A percentile compares a stretch with the other conserved stretches of the same genome.
Evolutionary conservation across 345 rosid genomes (phyloP).

Genomic region (Gynandropsis gynandra): DNA sequence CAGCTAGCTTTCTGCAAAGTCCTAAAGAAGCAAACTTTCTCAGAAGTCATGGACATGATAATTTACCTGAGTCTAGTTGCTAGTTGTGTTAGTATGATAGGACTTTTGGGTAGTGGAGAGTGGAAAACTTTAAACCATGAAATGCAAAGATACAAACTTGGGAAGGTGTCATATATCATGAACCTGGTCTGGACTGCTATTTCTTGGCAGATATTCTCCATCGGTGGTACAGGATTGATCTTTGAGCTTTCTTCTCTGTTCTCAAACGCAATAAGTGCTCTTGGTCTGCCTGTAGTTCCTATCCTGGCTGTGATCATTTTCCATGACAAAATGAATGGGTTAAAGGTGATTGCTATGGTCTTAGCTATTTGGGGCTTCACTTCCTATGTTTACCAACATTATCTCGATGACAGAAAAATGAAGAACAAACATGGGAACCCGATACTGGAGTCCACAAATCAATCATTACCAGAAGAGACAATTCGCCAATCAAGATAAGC

Average conservation of each 20-base stretch:
- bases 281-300: constrained; percentile 60
- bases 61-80: constrained; percentile 31
- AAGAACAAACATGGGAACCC: constrained; percentile 13
- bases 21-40: constrained; percentile 27
- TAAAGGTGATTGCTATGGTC: constrained; percentile 53
- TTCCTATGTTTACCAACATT: constrained; percentile 33
- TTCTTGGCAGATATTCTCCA: constrained; percentile 38
- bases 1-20: constrained; percentile 40
- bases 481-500: constrained; percentile 7
- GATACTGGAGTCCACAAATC: constrained; percentile 9
- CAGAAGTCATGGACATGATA: constrained; percentile 28
- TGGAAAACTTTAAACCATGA: constrained; percentile 35
- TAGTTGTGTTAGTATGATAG: constrained; percentile 27
- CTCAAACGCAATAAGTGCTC: constrained; percentile 44
- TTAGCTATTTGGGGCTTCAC: constrained; percentile 62
- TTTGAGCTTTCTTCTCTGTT: constrained; percentile 55
- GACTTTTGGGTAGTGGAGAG: constrained; percentile 51
- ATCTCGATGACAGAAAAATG: constrained; percentile 24
- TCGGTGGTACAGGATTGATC: constrained; percentile 48
- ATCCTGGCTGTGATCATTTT: constrained; percentile 51
- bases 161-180: constrained; percentile 50
- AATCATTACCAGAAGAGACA: constrained; percentile 17
- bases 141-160: constrained; percentile 41
- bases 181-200: constrained; percentile 41
- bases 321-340: constrained; percentile 53